Percentiles rank a stretch among this genome's conserved stretches.
Conservation (phyloP, 495 filamentous ascomycete genomes). For the Hypoxylon subgilvum region DNA sequence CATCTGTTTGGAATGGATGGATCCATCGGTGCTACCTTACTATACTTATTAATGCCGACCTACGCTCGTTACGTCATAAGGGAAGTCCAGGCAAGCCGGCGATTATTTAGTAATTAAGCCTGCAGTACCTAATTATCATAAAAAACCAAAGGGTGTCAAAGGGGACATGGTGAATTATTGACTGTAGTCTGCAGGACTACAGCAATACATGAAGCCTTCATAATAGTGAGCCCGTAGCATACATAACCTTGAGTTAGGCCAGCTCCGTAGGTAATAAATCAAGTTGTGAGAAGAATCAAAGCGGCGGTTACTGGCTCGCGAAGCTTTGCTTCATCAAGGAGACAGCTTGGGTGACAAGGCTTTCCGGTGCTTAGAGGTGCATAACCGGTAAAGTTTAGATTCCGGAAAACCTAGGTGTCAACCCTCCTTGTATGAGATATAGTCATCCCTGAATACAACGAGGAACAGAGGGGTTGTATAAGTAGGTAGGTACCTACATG, state of each 20-base stretch:
- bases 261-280: background rate
- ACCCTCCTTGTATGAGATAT: background rate
- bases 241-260: conserved; percentile 14
- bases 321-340: conserved; percentile 1
- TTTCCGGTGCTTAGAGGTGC: conserved; percentile 1
- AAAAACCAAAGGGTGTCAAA: no score
- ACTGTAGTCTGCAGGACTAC: conserved; percentile 13
- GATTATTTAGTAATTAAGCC: background rate
- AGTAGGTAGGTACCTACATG: background rate
- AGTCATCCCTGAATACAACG: conserved; percentile 1
- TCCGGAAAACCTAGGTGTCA: background rate
- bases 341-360: background rate
- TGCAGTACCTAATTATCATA: no score
- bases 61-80: conserved; percentile 27
- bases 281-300: conserved; percentile 11
- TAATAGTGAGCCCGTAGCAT: background rate
- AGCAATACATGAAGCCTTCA: background rate
- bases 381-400: conserved; percentile 4
- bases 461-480: background rate
- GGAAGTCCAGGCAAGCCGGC: conserved; percentile 1
- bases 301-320: conserved; percentile 4
- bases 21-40: conserved; percentile 22
- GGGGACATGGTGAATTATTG: no score
- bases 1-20: conserved; percentile 12
- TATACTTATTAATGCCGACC: conserved; percentile 7